Evolutionary conservation across 345 rosid species (phyloP).

Genomic region (Erucastrum elatum): DNA sequence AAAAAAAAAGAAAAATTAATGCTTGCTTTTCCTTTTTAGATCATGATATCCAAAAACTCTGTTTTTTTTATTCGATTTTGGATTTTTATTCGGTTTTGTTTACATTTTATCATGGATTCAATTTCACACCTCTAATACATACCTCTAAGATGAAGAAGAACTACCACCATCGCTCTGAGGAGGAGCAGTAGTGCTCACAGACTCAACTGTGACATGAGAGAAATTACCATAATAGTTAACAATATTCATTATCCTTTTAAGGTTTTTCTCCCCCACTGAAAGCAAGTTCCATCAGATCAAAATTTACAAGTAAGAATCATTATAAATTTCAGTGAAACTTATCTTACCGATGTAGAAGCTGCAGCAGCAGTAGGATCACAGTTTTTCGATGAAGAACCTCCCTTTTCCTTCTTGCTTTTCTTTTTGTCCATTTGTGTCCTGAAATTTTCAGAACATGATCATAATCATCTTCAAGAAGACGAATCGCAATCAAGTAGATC

Average conservation of each 20-base stretch:
- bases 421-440: background rate
- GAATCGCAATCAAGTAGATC: background rate
- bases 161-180: background rate
- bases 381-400: background rate
- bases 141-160: background rate
- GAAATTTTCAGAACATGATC: background rate
- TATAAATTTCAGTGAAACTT: background rate
- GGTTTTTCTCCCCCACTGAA: background rate
- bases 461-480: background rate
- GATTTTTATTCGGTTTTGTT: background rate
- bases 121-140: background rate
- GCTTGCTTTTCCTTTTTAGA: background rate
- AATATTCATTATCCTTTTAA: background rate
- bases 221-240: background rate
- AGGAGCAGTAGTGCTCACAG: too few species aligned
- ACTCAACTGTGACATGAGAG: background rate
- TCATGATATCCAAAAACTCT: background rate
- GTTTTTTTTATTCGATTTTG: background rate
- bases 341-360: background rate
- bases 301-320: background rate
- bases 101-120: background rate
- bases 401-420: background rate
- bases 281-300: background rate
- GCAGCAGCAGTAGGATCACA: background rate
- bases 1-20: too few species aligned